These are phyloP conservation scores for Colletotrichum sp. DNA, from an alignment of 2,329 filamentous ascomycete genomes.

Conservation along the genomic window DNA sequence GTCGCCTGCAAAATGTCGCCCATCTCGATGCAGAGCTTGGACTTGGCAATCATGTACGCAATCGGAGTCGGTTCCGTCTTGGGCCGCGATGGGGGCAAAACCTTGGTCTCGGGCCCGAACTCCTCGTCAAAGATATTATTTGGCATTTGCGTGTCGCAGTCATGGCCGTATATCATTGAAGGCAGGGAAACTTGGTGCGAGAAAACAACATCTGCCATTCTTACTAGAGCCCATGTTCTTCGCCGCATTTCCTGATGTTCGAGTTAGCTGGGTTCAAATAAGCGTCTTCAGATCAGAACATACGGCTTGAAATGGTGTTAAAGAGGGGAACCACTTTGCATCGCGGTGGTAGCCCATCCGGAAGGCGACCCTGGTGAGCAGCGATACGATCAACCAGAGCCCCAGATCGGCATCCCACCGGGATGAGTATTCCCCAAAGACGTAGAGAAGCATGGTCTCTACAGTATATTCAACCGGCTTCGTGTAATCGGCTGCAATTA, in stretches of 20 bases:
- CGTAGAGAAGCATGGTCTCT: conserved; percentile 78
- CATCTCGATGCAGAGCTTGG: conserved; percentile 70
- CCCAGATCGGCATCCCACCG: conserved; percentile 76
- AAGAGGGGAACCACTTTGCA: conserved; percentile 72
- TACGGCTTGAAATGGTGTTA: conserved; percentile 75
- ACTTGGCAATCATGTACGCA: conserved; percentile 79
- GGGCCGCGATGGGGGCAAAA: conserved; percentile 70
- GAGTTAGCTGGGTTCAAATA: neutral
- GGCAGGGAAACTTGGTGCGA: conserved; percentile 74
- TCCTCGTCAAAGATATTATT: conserved; percentile 85
- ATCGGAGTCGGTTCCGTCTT: conserved; percentile 75
- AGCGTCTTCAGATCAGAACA: conserved; percentile 25
- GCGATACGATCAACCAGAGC: conserved; percentile 60
- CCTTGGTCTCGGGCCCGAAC: conserved; percentile 71
- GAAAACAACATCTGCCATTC: conserved; percentile 77
- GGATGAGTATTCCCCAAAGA: conserved; percentile 76
- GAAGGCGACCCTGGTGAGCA: conserved; percentile 63
- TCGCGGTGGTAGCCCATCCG: conserved; percentile 82
- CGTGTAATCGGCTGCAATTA: conserved; percentile 78
- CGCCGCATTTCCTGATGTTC: conserved; percentile 68
- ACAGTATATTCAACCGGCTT: conserved; percentile 76
- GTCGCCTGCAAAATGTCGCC: conserved; percentile 74
- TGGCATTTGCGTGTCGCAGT: conserved; percentile 77
- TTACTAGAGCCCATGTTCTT: conserved; percentile 71
- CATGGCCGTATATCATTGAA: conserved; percentile 73